phyloP scores from a whole-genome alignment of 1,139 yeast genomes.

The Zygoascus hellenicus region DNA sequence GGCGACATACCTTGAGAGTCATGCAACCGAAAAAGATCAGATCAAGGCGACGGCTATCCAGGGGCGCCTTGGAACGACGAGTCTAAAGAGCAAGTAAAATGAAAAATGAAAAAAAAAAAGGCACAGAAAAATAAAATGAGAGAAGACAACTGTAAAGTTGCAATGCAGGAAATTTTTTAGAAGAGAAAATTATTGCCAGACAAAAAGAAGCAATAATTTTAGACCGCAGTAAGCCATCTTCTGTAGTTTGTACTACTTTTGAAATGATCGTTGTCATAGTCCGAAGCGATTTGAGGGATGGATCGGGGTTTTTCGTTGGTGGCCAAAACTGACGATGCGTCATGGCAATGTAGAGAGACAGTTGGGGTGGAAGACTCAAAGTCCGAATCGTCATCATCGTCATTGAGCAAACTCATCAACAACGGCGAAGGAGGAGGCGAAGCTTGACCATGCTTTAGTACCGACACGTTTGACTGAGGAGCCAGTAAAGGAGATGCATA shows the following conservation, averaged over 20 bases:
- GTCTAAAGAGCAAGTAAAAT: no score
- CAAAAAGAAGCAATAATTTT: slow-evolving; percentile 29
- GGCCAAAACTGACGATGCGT: slow-evolving; percentile 11
- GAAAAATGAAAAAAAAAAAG: no score
- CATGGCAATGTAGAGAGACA: slow-evolving; percentile 22
- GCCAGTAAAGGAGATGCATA: slow-evolving; percentile 28
- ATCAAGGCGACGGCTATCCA: no score
- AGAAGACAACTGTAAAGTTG: no score
- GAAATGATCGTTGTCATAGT: slow-evolving; percentile 9
- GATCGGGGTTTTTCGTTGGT: slow-evolving; percentile 10
- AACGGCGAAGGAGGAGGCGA: slow-evolving; percentile 19
- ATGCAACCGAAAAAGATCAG: no score
- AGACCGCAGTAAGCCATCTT: slow-evolving; percentile 23
- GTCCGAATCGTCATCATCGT: slow-evolving; percentile 6
- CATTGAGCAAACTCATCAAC: slow-evolving; percentile 9
- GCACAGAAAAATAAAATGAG: no score
- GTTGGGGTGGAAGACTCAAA: slow-evolving; percentile 14
- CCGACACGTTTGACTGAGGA: slow-evolving; percentile 14
- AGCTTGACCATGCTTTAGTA: slow-evolving; percentile 4
- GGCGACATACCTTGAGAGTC: no score
- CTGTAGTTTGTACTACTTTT: slow-evolving; percentile 23
- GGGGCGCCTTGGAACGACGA: no score
- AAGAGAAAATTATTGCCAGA: background rate
- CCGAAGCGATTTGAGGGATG: slow-evolving; percentile 9
- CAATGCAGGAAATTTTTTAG: background rate